Evolutionary conservation across 2,329 filamentous ascomycete species (phyloP).

Genomic region (Paraphaeosphaeria sporulosa): DNA sequence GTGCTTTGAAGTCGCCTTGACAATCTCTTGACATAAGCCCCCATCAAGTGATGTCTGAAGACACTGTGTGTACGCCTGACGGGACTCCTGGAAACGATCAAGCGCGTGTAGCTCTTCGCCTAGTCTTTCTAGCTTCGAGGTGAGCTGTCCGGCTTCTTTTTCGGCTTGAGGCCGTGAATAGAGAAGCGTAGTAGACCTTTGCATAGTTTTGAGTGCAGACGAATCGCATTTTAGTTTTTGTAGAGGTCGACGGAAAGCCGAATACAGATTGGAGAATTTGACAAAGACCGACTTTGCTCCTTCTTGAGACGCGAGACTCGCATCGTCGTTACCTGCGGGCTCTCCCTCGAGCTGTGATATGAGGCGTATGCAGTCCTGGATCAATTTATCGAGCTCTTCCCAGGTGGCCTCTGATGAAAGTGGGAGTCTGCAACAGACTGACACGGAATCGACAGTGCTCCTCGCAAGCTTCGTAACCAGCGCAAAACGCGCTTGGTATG

Average conservation of each 20-base stretch:
- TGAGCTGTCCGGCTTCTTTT: constrained; percentile 66
- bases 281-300: constrained; percentile 52
- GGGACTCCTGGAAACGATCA: constrained; percentile 64
- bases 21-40: constrained; percentile 64
- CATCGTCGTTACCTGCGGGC: constrained; percentile 12
- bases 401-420: constrained; percentile 34
- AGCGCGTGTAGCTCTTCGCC: constrained; percentile 66
- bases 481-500: constrained; percentile 31
- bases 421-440: constrained; percentile 41
- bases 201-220: constrained; percentile 60
- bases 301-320: constrained; percentile 10
- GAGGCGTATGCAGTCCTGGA: constrained; percentile 43
- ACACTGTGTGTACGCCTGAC: constrained; percentile 66
- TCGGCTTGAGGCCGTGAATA: constrained; percentile 63
- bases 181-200: constrained; percentile 69
- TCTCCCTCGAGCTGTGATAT: constrained; percentile 35
- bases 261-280: constrained; percentile 77
- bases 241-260: constrained; percentile 64
- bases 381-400: constrained; percentile 39
- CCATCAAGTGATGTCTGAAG: constrained; percentile 67
- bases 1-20: constrained; percentile 56
- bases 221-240: constrained; percentile 55
- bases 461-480: constrained; percentile 40
- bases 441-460: constrained; percentile 46
- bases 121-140: constrained; percentile 71